Conservation (phyloP, 2,329 filamentous ascomycete species). For the Didymella sp. region DNA sequence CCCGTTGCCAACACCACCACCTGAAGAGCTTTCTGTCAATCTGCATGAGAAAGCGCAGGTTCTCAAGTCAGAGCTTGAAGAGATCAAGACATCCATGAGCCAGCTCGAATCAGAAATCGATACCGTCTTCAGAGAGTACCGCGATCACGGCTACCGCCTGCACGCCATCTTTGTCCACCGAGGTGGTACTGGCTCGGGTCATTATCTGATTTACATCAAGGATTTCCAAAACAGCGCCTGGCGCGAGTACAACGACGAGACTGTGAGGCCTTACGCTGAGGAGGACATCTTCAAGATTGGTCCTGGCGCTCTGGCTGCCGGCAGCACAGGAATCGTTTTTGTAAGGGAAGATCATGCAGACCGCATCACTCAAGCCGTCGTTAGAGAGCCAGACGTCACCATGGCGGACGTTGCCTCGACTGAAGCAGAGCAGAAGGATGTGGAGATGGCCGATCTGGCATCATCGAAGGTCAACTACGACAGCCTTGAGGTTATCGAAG, state of each 20-base stretch:
- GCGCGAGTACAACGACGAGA: conserved; percentile 93
- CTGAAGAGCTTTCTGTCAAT: conserved; percentile 28
- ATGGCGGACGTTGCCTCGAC: neutral
- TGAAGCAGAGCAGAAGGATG: neutral
- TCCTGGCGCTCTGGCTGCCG: conserved; percentile 59
- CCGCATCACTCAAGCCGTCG: conserved; percentile 63
- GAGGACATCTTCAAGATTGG: conserved; percentile 72
- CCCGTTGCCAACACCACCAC: conserved; percentile 28
- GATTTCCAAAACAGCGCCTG: conserved; percentile 83
- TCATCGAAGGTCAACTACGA: conserved; percentile 14
- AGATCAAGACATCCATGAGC: conserved; percentile 51
- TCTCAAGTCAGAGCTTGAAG: conserved; percentile 36
- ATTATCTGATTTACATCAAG: conserved; percentile 97
- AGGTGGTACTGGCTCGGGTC: conserved; percentile 69
- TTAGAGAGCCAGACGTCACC: conserved; percentile 23
- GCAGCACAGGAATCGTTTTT: conserved; percentile 74
- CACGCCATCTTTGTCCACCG: conserved; percentile 94
- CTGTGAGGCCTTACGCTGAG: conserved; percentile 72
- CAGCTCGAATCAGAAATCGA: conserved; percentile 58
- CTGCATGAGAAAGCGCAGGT: conserved; percentile 32
- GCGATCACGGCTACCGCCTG: conserved; percentile 76
- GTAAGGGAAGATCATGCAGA: conserved; percentile 72
- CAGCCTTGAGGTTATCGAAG: conserved; percentile 36
- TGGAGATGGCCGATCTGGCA: conserved; percentile 20
- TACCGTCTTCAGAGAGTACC: conserved; percentile 68